Conservation (phyloP, 495 filamentous ascomycete species). For the Penicillium subrubescens region DNA sequence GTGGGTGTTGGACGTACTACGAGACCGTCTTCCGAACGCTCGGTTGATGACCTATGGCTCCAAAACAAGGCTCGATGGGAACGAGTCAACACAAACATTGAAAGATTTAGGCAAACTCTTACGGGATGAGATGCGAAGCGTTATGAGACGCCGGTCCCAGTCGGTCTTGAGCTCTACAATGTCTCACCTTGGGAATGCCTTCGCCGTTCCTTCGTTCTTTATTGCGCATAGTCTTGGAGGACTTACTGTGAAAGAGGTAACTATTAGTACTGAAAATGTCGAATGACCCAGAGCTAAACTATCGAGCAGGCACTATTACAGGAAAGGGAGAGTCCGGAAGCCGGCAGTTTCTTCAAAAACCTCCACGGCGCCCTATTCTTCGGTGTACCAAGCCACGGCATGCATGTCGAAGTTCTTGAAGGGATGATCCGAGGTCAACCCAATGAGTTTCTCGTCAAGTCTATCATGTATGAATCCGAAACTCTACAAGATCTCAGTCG, state of each 20-base stretch:
- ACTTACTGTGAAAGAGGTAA: conserved; percentile 10
- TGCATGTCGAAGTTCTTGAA: conserved; percentile 7
- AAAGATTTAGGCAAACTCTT: conserved; percentile 3
- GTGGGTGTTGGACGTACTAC: conserved; percentile 7
- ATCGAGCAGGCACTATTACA: background rate
- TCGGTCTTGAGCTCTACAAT: background rate
- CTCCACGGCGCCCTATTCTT: conserved; percentile 5
- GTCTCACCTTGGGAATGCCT: background rate
- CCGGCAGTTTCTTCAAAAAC: background rate
- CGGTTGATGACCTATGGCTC: conserved; percentile 8
- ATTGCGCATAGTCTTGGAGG: conserved; percentile 10
- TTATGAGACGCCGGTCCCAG: background rate
- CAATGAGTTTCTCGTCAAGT: conserved; percentile 5
- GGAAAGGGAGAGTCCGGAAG: background rate
- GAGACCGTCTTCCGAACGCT: background rate
- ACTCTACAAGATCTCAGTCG: conserved; percentile 4
- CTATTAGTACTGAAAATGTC: too few species aligned
- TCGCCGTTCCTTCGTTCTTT: conserved; percentile 2
- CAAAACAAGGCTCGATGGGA: conserved; percentile 5
- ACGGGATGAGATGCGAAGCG: conserved; percentile 6
- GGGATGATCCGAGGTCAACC: conserved; percentile 7
- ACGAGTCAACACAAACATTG: conserved; percentile 7
- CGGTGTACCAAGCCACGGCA: conserved; percentile 7
- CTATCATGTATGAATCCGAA: background rate
- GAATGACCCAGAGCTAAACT: background rate